Base-by-base conservation (phyloP, 2,329 filamentous ascomycete genomes). In the Penicillium sp. region DNA sequence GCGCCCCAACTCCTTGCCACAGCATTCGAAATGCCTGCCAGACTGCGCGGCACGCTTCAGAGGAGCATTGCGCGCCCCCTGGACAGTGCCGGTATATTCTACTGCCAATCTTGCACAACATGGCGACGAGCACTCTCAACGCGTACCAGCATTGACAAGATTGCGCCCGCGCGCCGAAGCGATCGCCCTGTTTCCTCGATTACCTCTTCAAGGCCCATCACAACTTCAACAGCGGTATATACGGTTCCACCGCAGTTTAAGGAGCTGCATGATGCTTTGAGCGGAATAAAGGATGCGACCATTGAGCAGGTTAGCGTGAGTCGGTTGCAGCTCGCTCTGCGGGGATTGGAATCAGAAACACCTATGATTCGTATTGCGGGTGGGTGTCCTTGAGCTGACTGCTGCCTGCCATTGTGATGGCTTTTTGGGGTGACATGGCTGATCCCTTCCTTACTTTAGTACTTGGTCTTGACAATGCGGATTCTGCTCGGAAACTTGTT, bases 401-500 rank as follows among this genome's bases (percentile, higher is more conserved):
- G 27, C 14, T 22, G 14, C 27, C 41, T 9, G 5, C 47, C 7
- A 21, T 22, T 48, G n/a, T 3, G 14, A 7, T 49, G 11, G 19
- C 1, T 26, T n/a, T n/a, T 41, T 19, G 16, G 21, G 21, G 21
- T 19, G 33, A 29, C 22, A 8, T 50, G 29, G 21, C 33, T 48
- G 21, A 41, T 41, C 11, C 19, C 11, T 39, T 50, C 39, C 2
- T 48, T 49, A 46, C 35, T 35, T 6, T 60, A 80, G 80, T 84
- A 3, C 75, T 85, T 21, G 79, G 80, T 10, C 61, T 84, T 53
- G 78, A 81, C 49, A 77, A 80, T 59, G 76, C 79, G 56, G 68
- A 70, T 21, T 78, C 79, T 47, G 82, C 84, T 43, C 78, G 81
- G 61, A 80, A 77, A 61, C 79, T 97, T 9, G 81, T 92, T 46